These are phyloP conservation scores for Globisporangium cederbergense DNA, from an alignment of 352 stramenopile species.

Conservation along the genomic window DNA sequence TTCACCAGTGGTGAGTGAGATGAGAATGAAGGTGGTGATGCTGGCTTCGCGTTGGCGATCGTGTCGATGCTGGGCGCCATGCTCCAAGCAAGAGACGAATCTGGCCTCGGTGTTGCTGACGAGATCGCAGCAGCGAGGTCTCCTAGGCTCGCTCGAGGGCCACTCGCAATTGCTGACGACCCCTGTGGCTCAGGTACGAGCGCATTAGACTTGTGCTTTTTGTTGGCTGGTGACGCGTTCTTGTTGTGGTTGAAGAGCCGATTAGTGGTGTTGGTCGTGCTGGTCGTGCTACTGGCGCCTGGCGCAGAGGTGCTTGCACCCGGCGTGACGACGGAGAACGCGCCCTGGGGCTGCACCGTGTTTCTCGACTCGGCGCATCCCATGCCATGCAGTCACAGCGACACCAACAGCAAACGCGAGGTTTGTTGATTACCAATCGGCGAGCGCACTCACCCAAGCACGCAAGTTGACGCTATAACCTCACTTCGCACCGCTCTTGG, in stretches of 20 bases:
- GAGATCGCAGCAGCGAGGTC: background rate
- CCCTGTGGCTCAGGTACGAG: slow-evolving; percentile 32
- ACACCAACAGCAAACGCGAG: background rate
- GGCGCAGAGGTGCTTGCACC: background rate
- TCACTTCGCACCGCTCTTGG: too few species aligned
- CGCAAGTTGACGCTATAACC: too few species aligned
- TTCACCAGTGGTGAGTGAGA: background rate
- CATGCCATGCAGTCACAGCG: slow-evolving; percentile 24
- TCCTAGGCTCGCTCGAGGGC: background rate
- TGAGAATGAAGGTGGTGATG: background rate
- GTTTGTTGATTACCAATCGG: background rate
- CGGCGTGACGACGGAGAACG: slow-evolving; percentile 26
- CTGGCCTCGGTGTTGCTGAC: background rate
- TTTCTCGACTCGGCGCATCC: slow-evolving; percentile 45
- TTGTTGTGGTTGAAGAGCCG: slow-evolving; percentile 13
- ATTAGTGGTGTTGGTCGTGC: background rate
- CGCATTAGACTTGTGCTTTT: slow-evolving; percentile 34
- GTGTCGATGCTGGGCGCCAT: slow-evolving; percentile 6
- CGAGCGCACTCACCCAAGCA: too few species aligned
- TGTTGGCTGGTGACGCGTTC: slow-evolving; percentile 11
- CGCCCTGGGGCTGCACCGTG: slow-evolving; percentile 33
- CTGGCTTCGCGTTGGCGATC: slow-evolving; percentile 12
- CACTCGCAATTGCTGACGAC: background rate
- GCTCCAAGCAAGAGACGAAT: background rate
- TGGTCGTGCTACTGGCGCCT: background rate